Conservation (phyloP, 768 basidiomycete genomes). For the Suillus subalutaceus region DNA sequence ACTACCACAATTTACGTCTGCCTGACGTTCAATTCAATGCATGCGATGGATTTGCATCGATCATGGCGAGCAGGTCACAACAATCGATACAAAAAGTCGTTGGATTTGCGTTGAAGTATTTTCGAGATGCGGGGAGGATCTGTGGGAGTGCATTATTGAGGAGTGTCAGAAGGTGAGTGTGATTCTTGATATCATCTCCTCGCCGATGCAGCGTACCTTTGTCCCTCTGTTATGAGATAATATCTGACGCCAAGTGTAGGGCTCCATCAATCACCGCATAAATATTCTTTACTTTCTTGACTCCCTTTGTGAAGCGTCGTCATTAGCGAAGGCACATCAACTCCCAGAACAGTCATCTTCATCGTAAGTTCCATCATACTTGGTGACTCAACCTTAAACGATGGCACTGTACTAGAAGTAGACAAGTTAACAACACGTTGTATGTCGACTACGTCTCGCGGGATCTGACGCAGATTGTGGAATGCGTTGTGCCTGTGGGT, state of each 20-base stretch:
- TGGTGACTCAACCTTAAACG: constrained; percentile 38
- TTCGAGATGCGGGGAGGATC: constrained; percentile 82
- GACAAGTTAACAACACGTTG: constrained; percentile 46
- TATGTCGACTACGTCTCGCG: constrained; percentile 79
- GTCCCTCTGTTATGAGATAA: background rate
- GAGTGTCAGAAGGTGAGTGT: constrained; percentile 79
- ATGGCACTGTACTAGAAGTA: constrained; percentile 14
- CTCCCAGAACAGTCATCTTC: constrained; percentile 30
- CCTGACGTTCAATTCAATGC: background rate
- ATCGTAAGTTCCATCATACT: constrained; percentile 19
- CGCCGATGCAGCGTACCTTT: background rate
- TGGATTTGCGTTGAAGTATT: constrained; percentile 82
- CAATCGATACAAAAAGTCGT: constrained; percentile 90
- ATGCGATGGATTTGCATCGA: background rate
- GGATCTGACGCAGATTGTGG: constrained; percentile 80
- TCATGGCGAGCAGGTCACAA: constrained; percentile 59
- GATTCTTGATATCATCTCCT: background rate
- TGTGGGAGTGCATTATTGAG: constrained; percentile 93
- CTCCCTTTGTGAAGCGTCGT: constrained; percentile 78
- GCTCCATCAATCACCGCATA: constrained; percentile 87
- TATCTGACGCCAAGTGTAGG: constrained; percentile 42
- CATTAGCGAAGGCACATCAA: constrained; percentile 63
- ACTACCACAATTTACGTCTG: background rate
- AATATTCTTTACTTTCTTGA: constrained; percentile 93
- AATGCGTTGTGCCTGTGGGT: constrained; percentile 86